Base-by-base conservation (phyloP, 2,329 filamentous ascomycete genomes). In the Xylaria sp. region DNA sequence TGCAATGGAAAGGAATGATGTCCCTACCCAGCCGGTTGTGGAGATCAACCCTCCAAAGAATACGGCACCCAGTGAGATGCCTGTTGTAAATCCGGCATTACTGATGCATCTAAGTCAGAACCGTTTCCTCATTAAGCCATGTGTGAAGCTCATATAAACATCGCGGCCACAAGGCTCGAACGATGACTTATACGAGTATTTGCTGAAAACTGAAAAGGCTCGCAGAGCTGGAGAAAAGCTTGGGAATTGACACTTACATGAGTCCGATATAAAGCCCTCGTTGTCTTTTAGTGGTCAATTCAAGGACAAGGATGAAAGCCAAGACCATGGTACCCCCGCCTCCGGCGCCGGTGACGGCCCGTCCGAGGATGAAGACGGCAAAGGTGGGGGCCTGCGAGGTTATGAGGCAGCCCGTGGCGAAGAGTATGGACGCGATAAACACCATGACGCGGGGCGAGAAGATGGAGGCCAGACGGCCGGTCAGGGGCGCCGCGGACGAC, bases 241-340 rank as follows among this genome's bases (percentile, higher is more conserved):
- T 39, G 4, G 7, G 22, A 37, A 21, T 9, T 6, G 18, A 13
- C 7, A 63, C 66, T 63, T 55, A 68, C 64, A 90, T 78, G 39
- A 91, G 71, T 1, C 90, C 91, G 56, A 95, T 83, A 51, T 86
- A 89, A 18, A 94, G 60, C 0, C 91, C 91, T 52, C 91, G 79
- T 4, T 83, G 78, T 59, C 84, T 85, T 56, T 85, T 82, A 19
- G 80, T 84, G 0, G 86, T 82, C 57, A 94, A 74, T 67, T 93
- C 87, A n/a, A 94, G 79, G 0, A 90, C 85, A 19, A 93, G 76
- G 44, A 95, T 90, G 43, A 91, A 84, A 1, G 86, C 81, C 6
- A 92, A 80, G 0, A 88, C 87, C 73, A 91, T 83, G 44, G 91
- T 81, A 0, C 89, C 89, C 2, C 87, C 87, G 16, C 81, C 86